These are phyloP conservation scores for Perilla frutescens DNA, from an alignment of 257 asterid genomes.

Conservation along the genomic window DNA sequence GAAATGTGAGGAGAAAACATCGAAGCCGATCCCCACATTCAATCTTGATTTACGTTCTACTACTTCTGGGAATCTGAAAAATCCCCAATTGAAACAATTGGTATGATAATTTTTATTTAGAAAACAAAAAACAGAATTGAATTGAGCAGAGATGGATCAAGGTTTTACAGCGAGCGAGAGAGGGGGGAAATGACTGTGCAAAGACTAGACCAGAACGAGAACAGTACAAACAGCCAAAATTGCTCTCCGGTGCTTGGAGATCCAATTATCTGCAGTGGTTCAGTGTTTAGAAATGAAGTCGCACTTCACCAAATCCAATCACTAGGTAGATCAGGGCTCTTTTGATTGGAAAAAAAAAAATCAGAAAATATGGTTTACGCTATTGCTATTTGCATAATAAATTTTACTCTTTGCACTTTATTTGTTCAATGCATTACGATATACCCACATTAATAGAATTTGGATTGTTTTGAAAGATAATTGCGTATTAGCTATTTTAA, in stretches of 20 bases:
- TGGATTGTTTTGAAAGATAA: too few relatives aligned
- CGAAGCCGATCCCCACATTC: conserved; percentile 51
- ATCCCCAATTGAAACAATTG: background rate
- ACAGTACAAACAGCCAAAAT: conserved; percentile 4
- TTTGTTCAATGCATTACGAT: too few relatives aligned
- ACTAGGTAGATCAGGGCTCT: too few relatives aligned
- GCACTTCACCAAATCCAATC: background rate
- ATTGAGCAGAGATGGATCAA: conserved; percentile 39
- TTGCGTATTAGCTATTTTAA: too few relatives aligned
- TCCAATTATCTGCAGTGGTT: background rate
- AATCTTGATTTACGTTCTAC: conserved; percentile 31
- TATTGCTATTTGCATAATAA: too few relatives aligned
- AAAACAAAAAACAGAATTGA: conserved; percentile 20
- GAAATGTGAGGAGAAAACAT: conserved; percentile 43
- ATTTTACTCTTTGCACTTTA: too few relatives aligned
- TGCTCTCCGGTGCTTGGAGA: conserved; percentile 21
- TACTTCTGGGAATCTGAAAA: background rate
- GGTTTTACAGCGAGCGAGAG: conserved; percentile 36
- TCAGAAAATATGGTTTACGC: too few relatives aligned
- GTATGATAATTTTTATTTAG: background rate
- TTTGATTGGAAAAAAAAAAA: too few relatives aligned
- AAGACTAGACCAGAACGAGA: conserved; percentile 21
- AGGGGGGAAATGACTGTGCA: conserved; percentile 11
- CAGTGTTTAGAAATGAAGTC: conserved; percentile 9
- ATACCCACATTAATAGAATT: too few relatives aligned